Evolutionary conservation across 768 basidiomycete genomes (phyloP), one percentile per base, ranked within the genome.

Genomic region (Lactifluus echinatus): DNA sequence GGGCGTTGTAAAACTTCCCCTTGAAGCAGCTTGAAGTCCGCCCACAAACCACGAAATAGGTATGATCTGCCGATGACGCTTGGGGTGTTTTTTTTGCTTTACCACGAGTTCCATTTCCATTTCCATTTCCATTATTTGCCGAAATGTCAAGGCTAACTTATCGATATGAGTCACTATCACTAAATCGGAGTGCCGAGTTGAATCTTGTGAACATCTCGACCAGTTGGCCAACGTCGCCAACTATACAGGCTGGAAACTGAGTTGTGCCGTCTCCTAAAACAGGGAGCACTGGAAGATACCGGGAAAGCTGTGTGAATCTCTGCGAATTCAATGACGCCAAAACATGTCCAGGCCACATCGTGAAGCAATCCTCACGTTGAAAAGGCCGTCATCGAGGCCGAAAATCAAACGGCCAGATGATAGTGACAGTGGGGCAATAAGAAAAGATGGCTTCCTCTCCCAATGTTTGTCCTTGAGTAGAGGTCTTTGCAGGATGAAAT

Each of bases 381-480:
- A 89, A 70, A 89, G 85, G 17, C 80, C 78, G 63, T 89, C 87
- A 6, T 83, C 85, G 0, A 83, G 85, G 2, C 87, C 88, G 68
- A 89, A 89, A 2, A 89, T 76, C 28, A 89, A 70, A 58, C 4
- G 87, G 87, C 28, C 86, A 73, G 58, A 89, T 72, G 46, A 90
- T 75, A 1, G 83, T 86, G 8, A 82, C 78, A 36, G 75, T 70
- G 0, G 75, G 72, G 57, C 76, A 74, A 7, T 72, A 67, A 1
- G 68, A 62, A n/a, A 81, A 64, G 36, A 83, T 75, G 1, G 79
- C 75, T 47, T 70, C 64, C 68, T 89, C 87, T 7, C 78, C 85
- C 14, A 83, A 68, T 1, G 76, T 85, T 87, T 21, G 83, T 84
- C 53, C 76, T 76, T 40, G 64, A 70, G 63, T 89, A 89, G 14